Percentiles rank a stretch among this genome's conserved stretches.
These are phyloP conservation scores for Agastache rugosa DNA, from an alignment of 257 asterid species.

Conservation along the genomic window DNA sequence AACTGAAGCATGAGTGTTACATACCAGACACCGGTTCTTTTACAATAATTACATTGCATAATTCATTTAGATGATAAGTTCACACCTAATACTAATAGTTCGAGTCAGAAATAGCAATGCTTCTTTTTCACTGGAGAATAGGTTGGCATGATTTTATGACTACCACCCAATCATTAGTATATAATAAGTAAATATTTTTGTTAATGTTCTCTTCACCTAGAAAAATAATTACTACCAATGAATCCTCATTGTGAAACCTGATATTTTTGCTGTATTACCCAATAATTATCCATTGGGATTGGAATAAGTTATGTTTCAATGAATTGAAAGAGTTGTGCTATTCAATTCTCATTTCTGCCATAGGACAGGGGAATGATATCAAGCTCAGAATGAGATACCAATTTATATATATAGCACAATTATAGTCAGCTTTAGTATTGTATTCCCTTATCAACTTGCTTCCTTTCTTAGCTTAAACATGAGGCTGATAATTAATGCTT, in stretches of 20 bases:
- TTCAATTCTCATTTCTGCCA: not conserved
- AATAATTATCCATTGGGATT: not conserved
- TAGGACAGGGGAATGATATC: not conserved
- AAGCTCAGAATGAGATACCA: not conserved
- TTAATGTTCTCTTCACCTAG: too few species aligned
- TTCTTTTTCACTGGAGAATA: too few species aligned
- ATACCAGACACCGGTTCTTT: not conserved
- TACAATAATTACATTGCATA: not conserved
- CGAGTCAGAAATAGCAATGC: too few species aligned
- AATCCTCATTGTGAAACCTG: not conserved
- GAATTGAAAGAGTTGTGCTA: not conserved
- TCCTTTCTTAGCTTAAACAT: slow-evolving; percentile 4
- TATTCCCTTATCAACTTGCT: slow-evolving; percentile 5
- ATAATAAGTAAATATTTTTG: too few species aligned
- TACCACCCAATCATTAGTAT: too few species aligned
- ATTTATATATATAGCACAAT: not conserved
- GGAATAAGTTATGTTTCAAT: not conserved
- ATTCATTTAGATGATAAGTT: not conserved
- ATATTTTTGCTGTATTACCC: not conserved
- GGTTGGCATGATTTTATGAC: too few species aligned
- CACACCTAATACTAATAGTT: too few species aligned
- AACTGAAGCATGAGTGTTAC: too few species aligned
- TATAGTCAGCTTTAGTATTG: not conserved
- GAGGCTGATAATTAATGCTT: not conserved
- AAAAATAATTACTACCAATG: too few species aligned